These are phyloP conservation scores for Allium fistulosum DNA, from an alignment of 106 monocot genomes.

Conservation along the genomic window DNA sequence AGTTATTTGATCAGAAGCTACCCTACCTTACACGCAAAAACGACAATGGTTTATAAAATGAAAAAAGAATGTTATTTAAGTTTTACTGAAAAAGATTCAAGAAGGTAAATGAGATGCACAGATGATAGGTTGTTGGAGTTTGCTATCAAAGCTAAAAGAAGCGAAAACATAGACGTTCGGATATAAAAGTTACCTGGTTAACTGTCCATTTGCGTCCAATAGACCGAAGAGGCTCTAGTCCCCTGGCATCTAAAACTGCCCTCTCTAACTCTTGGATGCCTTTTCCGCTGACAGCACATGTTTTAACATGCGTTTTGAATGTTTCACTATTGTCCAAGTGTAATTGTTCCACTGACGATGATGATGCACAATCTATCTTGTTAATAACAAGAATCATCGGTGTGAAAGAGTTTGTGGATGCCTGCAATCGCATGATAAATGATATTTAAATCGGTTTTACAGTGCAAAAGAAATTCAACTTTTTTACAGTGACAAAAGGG, in stretches of 20 bases:
- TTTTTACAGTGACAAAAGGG: no score
- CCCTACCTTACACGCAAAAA: no score
- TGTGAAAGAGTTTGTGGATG: conserved; percentile 16
- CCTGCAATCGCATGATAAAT: conserved; percentile 23
- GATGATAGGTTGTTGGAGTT: no score
- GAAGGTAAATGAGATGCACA: no score
- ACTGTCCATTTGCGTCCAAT: conserved; percentile 77
- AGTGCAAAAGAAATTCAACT: no score
- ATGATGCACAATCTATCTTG: conserved; percentile 75
- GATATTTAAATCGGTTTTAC: not conserved
- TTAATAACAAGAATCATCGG: conserved; percentile 85
- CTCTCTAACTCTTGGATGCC: conserved; percentile 74
- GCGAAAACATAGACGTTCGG: not conserved
- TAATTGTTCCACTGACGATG: conserved; percentile 19
- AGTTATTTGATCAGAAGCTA: no score
- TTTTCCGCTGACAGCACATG: conserved; percentile 77
- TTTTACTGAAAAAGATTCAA: no score
- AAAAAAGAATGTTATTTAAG: no score
- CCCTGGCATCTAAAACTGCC: conserved; percentile 66
- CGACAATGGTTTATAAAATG: no score
- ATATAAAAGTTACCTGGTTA: conserved; percentile 58
- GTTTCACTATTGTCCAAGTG: conserved; percentile 5
- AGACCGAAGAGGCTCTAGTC: conserved; percentile 44
- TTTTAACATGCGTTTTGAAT: conserved; percentile 54
- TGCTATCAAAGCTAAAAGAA: no score